Base-by-base conservation (phyloP, 2,329 filamentous ascomycete genomes). In the Aspergillus arachidicola region DNA sequence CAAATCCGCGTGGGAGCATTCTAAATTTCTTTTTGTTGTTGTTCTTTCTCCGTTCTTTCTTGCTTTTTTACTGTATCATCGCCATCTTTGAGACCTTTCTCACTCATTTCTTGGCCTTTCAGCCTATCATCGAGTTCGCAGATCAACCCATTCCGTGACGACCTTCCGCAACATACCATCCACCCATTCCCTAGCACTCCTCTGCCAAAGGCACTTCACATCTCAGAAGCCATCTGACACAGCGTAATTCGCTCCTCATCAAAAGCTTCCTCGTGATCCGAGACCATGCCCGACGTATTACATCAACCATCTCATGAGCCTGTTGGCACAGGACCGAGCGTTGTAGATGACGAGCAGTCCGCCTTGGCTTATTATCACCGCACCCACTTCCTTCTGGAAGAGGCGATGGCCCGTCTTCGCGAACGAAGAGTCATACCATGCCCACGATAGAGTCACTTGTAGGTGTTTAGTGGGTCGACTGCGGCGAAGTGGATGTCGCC, bases 1-100 rank as follows among this genome's bases (percentile, higher is more conserved):
- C 51, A 23, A 54, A 54, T 54, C 28, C 51, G 30, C 51, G 30
- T 54, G 51, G 51, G 32, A 54, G 30, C 51, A 54, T 34, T 54
- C 19, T 21, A 0, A 0, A 26, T 12, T 14, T 9, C n/a, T 54
- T 54, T 50, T 50, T 50, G 34, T 5, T n/a, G 2, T 10, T 21
- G 34, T 21, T 32, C 23, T 11, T 30, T 26, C 3, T 5, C 32
- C 1, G 12, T 12, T 50, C 9, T 23, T 36, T 50, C 9, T 23
- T 36, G 12, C 16, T 36, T 36, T 36, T 36, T 4, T 36, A 36
- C 12, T 16, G 14, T 16, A 14, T 36, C 34, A 36, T 36, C 14
- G 6, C 23, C n/a, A 46, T 23, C 45, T 48, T 48, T 28, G 45
- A 23, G 9, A 11, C 21, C 34, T 12, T 46, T 23, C 12, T 21